Evolutionary conservation across 2,329 filamentous ascomycete genomes (phyloP), one percentile per base, ranked within the genome.

Genomic region (Ceratocystis eucalypticola): DNA sequence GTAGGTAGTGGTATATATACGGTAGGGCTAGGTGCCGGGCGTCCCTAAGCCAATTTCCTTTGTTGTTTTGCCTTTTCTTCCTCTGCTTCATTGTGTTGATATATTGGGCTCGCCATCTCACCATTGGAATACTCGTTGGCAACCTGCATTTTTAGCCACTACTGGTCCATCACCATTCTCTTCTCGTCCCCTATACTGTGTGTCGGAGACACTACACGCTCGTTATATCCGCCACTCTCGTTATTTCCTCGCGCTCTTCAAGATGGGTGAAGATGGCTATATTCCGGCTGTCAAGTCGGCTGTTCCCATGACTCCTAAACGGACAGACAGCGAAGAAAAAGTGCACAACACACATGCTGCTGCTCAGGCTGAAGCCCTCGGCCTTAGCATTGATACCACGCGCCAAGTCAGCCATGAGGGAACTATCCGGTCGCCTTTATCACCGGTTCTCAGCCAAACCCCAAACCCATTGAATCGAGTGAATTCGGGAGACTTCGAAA

Each of bases 401-500:
- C 66, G 66, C 25, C 66, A 68, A 25, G n/a, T 61, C 33, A 62
- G 48, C 10, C 17, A 66, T 50, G 50, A 62, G 1, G 63, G 63
- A 41, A 66, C 66, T 20, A 63, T 68, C 20, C 59, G 62, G 22
- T 65, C 64, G 17, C 66, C 66, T 20, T 25, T 68, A 15, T 66
- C 64, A 3, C 66, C 66, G 5, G 57, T 68, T n/a, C 61, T 68
- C n/a, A 66, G 64, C n/a, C 48, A 59, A 41, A 68, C 66, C 2
- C 66, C 66, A 4, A 68, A 68, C 50, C 66, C 65, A 20, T n/a
- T 68, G 30, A 63, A 63, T 22, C 66, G 66, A 1, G 64, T 64
- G 25, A 68, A 68, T 48, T 66, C 66, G 5, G 28, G 67, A 30
- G 69, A 70, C 12, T 8, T 70, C n/a, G 69, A 70, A 17, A 69